A percentile compares a stretch with the other conserved stretches of the same genome.
Evolutionary conservation across 2,329 filamentous ascomycete species (phyloP).

Genomic region (Diaporthe amygdali): DNA sequence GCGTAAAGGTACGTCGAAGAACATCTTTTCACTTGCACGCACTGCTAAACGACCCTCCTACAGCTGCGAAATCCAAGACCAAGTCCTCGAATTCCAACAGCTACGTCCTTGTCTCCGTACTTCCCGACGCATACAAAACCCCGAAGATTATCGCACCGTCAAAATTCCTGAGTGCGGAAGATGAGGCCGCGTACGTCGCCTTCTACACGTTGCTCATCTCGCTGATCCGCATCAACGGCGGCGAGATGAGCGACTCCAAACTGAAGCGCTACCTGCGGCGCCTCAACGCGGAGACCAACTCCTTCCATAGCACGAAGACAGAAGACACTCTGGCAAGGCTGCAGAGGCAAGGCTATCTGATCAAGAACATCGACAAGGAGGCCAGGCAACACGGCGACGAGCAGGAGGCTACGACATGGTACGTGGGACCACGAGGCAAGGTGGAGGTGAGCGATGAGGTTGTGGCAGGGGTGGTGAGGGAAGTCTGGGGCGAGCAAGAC

Average conservation of each 20-base stretch:
- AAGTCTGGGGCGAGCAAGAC: constrained; percentile 56
- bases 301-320: constrained; percentile 75
- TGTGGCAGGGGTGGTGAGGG: constrained; percentile 71
- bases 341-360: constrained; percentile 82
- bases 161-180: constrained; percentile 65
- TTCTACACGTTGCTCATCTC: constrained; percentile 83
- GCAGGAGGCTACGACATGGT: constrained; percentile 74
- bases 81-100: constrained; percentile 61
- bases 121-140: constrained; percentile 72
- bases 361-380: constrained; percentile 71
- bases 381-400: constrained; percentile 64
- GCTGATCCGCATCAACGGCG: constrained; percentile 76
- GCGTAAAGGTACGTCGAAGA: constrained; percentile 66
- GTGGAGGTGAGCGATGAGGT: constrained; percentile 82
- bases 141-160: constrained; percentile 72
- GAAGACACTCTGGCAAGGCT: constrained; percentile 77
- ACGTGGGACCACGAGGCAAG: constrained; percentile 83
- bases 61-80: constrained; percentile 52
- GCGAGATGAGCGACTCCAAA: constrained; percentile 77
- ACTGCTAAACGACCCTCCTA: not conserved
- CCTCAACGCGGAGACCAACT: constrained; percentile 74
- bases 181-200: constrained; percentile 81
- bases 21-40: not conserved
- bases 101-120: constrained; percentile 77
- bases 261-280: constrained; percentile 77